A percentile compares a stretch with the other conserved stretches of the same genome.
Conservation (phyloP, 352 stramenopile species). For the Lagenidium giganteum region DNA sequence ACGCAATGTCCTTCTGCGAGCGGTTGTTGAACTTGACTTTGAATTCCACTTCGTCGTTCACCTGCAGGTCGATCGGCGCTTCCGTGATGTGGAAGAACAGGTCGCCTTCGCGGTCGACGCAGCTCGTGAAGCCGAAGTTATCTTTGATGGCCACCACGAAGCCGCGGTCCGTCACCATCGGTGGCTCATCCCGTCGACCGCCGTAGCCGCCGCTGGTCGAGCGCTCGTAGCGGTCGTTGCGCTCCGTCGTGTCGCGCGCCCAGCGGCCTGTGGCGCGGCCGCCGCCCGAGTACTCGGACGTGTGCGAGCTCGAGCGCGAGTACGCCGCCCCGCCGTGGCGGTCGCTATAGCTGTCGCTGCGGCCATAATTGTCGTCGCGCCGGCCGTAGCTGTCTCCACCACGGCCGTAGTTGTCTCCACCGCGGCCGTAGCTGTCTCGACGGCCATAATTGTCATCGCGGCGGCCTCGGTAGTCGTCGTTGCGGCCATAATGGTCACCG, state of each 20-base stretch:
- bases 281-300: no score
- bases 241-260: constrained; percentile 12
- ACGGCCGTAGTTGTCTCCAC: constrained; percentile 1
- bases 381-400: not conserved
- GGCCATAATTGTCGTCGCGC: not conserved
- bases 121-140: constrained; percentile 34
- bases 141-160: constrained; percentile 21
- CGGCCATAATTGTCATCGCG: constrained; percentile 13
- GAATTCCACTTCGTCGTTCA: constrained; percentile 76
- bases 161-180: constrained; percentile 13
- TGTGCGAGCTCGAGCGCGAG: not conserved
- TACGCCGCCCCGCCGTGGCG: constrained; percentile 4
- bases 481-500: constrained; percentile 1
- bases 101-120: constrained; percentile 60
- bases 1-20: constrained; percentile 67
- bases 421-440: constrained; percentile 8
- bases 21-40: constrained; percentile 68
- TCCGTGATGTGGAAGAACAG: constrained; percentile 83
- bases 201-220: no score
- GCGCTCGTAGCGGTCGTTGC: constrained; percentile 1
- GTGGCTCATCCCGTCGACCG: constrained; percentile 8
- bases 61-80: constrained; percentile 54
- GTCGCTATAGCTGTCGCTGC: constrained; percentile 7
- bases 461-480: constrained; percentile 9
- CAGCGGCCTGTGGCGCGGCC: no score